Conservation (phyloP, 768 basidiomycete genomes). For the Porphyrellus cyaneotinctus region DNA sequence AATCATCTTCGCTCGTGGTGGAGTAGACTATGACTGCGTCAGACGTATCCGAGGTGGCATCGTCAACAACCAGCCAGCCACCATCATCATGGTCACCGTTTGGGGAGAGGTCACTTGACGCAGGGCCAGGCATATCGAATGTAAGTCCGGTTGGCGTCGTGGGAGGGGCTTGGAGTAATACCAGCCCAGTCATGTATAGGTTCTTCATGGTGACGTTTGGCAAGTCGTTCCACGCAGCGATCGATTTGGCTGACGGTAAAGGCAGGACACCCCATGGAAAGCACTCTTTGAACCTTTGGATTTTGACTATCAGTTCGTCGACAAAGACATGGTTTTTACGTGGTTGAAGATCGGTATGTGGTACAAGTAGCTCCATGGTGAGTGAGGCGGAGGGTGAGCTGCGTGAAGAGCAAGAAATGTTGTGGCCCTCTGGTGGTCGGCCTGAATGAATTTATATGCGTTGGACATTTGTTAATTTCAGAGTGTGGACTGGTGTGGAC, state of each 20-base stretch:
- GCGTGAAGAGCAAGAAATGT: background rate
- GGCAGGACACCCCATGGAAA: constrained; percentile 17
- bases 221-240: constrained; percentile 23
- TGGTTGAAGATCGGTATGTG: constrained; percentile 10
- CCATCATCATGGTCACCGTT: background rate
- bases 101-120: background rate
- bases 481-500: constrained; percentile 21
- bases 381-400: background rate
- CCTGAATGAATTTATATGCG: constrained; percentile 19
- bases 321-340: constrained; percentile 10
- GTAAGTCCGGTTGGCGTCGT: constrained; percentile 14
- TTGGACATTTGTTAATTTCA: background rate
- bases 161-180: constrained; percentile 15
- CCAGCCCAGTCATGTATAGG: background rate
- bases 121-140: constrained; percentile 2
- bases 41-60: background rate
- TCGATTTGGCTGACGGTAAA: constrained; percentile 11
- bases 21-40: background rate
- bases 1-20: background rate
- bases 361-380: constrained; percentile 7
- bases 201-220: constrained; percentile 22
- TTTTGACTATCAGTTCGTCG: constrained; percentile 13
- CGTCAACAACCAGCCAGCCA: constrained; percentile 1
- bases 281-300: constrained; percentile 16
- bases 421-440: background rate